Evolutionary conservation across 805 yeast species (phyloP), one percentile per base, ranked within the genome.

Genomic region (Maudiozyma bulderi): DNA sequence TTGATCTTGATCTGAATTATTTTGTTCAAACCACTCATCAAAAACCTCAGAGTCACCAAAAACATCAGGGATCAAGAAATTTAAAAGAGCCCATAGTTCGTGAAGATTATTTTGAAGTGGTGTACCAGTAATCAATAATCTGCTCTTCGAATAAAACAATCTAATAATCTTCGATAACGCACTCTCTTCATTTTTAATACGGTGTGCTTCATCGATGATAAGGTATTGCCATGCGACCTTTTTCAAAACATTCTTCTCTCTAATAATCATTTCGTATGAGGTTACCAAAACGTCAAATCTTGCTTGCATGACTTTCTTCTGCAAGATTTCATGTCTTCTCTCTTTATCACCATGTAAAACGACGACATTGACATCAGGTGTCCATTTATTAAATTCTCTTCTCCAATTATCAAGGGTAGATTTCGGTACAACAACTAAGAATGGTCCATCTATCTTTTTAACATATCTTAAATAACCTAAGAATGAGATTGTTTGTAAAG

Each of bases 381-480:
- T 93, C 98, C 98, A 91, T 66, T 80, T 84, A 32, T 81, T 81
- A 69, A 91, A 91, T 67, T 91, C 99, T 60, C 98, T 77, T 62
- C 88, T 75, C 99, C 99, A 91, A 68, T 93, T 91, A 63, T 93
- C 96, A 49, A 91, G 73, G 0, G 99, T 91, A 0, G 96, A 87
- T 65, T 93, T 93, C 9, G 99, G 99, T 2, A 90, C 98, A 51
- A 91, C 84, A 30, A 93, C 81, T 43, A 93, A 78, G 60, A 84
- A 87, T 0, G 99, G 99, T 0, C 99, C 99, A 52, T 83, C 84
- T 13, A 90, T 77, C 31, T 80, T 77, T 57, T 81, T 81, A 48
- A 82, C 72, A 61, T 87, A 88, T 54, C 97, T 77, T 52, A 93
- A 68, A 63, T 86, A 88, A 0, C 97, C 98, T 45, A 91, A 69